Evolutionary conservation across 805 yeast genomes (phyloP).

Genomic region (Candida nanaspora): DNA sequence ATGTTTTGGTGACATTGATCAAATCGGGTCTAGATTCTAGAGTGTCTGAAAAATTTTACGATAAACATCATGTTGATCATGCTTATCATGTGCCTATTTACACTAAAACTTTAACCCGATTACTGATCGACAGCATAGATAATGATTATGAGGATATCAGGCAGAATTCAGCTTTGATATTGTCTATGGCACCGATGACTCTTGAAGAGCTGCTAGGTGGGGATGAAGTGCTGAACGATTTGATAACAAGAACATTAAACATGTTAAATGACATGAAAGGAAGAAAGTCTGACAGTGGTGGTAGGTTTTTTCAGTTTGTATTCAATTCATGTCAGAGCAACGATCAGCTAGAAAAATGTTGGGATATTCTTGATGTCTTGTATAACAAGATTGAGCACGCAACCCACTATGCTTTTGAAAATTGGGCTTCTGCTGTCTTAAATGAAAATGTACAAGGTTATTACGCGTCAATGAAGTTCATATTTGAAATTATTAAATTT

Average conservation of each 20-base stretch:
- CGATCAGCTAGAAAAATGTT: constrained; percentile 11
- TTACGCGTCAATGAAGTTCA: constrained; percentile 48
- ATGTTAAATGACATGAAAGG: constrained; percentile 38
- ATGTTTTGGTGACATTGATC: constrained; percentile 38
- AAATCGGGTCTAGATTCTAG: constrained; percentile 50
- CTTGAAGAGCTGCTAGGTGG: constrained; percentile 13
- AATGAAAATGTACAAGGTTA: constrained; percentile 61
- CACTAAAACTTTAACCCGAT: constrained; percentile 29
- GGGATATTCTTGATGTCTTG: constrained; percentile 24
- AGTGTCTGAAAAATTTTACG: constrained; percentile 30
- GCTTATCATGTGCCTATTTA: constrained; percentile 43
- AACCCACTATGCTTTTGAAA: constrained; percentile 25
- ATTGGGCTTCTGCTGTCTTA: constrained; percentile 36
- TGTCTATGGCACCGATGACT: constrained; percentile 37
- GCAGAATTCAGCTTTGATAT: constrained; percentile 34
- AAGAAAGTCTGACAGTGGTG: constrained; percentile 75
- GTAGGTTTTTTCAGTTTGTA: constrained; percentile 52
- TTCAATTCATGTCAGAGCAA: constrained; percentile 26
- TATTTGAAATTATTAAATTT: constrained; percentile 17
- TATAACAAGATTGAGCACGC: constrained; percentile 27
- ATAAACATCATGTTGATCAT: constrained; percentile 35
- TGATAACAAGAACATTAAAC: constrained; percentile 14
- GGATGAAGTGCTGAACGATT: constrained; percentile 11
- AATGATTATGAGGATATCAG: constrained; percentile 79
- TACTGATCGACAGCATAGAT: constrained; percentile 53